Base-by-base conservation (phyloP, 225 moss, liverwort and hornwort species). In the Pseudisothecium myosuroides region DNA sequence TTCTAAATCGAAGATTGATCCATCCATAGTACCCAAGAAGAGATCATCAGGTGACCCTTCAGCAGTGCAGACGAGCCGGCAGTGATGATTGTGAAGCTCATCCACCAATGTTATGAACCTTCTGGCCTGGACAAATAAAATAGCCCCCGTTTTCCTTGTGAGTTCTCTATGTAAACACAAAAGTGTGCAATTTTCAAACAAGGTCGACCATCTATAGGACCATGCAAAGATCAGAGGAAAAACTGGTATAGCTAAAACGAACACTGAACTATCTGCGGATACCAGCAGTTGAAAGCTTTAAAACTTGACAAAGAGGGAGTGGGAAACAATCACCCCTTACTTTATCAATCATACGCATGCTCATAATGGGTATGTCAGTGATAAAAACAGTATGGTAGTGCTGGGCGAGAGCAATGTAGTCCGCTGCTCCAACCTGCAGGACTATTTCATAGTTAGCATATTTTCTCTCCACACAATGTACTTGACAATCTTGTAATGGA, bases 51-150 rank as follows among this genome's bases (percentile, higher is more conserved):
- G 92, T 47, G 98, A 94, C 85, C 94, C 96, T n/a, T 89, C 96
- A 67, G 95, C 94, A 52, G 96, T 96, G 92, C 97, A 98, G 84
- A 98, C 88, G 76, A 98, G 94, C n/a, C 91, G 93, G 89, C 97
- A 98, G 88, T 95, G 97, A 80, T 98, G 95, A 88, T 98, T 98
- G 91, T 98, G 97, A 50, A 98, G 96, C 92, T 98, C 98, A 93
- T 98, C 98, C 83, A 98, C 92, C 83, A 98, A 85, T 43, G 95
- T 98, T 65, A 98, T 98, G 85, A 98, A 98, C 90, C 98, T 94
- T 90, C 98, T 93, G 58, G 98, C 98, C 98, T 98, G 89, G 56
- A 88, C 88, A 75, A 55, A 72, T 58, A 56, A 55, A 67, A 88
- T 63, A 88, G 77, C 36, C 73, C 88, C 81, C 62, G 60, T 86